phyloP scores from a whole-genome alignment of 345 rosid genomes.

The Aquilaria sinensis region DNA sequence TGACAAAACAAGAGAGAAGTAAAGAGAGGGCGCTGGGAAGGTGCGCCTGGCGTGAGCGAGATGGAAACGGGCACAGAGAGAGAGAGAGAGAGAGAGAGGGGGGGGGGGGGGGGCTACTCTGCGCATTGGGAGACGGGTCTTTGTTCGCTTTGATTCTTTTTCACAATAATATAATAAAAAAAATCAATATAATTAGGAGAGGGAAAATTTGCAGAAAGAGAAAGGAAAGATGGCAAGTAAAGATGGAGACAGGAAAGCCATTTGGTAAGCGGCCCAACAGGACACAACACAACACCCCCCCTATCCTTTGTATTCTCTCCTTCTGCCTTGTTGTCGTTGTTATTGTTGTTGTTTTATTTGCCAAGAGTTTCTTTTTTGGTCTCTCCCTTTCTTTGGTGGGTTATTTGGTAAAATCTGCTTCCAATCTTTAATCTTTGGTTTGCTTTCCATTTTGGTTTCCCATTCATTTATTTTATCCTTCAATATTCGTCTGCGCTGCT shows the following conservation, averaged over 20 bases:
- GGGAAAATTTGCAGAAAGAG: background rate
- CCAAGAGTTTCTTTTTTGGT: conserved; percentile 15
- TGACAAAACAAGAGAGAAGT: background rate
- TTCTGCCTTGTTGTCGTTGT: conserved; percentile 7
- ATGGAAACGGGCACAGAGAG: conserved; percentile 20
- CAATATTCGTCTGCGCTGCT: conserved; percentile 1
- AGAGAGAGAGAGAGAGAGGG: background rate
- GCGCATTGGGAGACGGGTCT: conserved; percentile 27
- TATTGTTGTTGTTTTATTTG: conserved; percentile 8
- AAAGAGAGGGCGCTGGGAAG: conserved; percentile 7
- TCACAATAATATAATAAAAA: background rate
- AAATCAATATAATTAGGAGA: background rate
- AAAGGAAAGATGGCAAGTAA: background rate
- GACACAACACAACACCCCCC: conserved; percentile 5
- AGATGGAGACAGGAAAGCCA: conserved; percentile 9
- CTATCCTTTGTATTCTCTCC: conserved; percentile 3
- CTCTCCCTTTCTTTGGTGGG: conserved; percentile 14
- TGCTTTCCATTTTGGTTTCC: background rate
- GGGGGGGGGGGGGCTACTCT: conserved; percentile 20
- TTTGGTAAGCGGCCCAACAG: conserved; percentile 30
- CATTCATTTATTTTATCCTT: conserved; percentile 12
- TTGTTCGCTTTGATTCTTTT: background rate
- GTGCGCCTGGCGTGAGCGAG: conserved; percentile 34
- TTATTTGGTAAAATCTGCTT: conserved; percentile 27
- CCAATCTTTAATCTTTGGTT: conserved; percentile 4